These are phyloP conservation scores for Gremmenia infestans DNA, from an alignment of 2,329 filamentous ascomycete genomes.

Conservation along the genomic window DNA sequence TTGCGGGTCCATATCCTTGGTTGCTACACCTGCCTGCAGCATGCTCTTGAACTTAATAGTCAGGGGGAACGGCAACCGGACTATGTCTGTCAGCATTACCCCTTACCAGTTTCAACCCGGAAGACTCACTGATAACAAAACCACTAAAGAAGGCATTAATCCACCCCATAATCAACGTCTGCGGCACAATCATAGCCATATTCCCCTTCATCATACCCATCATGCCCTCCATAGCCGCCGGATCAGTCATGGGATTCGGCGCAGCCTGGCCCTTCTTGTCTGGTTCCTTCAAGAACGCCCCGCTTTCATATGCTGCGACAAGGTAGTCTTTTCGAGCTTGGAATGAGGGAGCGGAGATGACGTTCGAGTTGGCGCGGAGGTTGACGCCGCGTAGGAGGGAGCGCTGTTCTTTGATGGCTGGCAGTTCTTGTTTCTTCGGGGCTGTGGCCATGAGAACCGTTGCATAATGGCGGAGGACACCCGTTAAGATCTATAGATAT, in stretches of 20 bases:
- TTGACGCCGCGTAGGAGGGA: constrained; percentile 78
- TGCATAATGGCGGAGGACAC: constrained; percentile 92
- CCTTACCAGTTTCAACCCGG: not conserved
- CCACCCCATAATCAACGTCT: constrained; percentile 99
- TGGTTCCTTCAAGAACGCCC: constrained; percentile 84
- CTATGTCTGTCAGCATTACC: constrained; percentile 37
- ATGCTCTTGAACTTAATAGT: constrained; percentile 99
- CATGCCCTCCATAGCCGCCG: constrained; percentile 97
- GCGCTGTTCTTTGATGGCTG: constrained; percentile 79
- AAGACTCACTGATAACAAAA: constrained; percentile 82
- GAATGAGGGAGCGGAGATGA: constrained; percentile 74
- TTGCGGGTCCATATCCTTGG: constrained; percentile 89
- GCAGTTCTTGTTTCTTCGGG: constrained; percentile 75
- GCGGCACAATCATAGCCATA: constrained; percentile 99
- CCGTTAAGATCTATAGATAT: constrained; percentile 68
- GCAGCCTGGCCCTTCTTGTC: constrained; percentile 80
- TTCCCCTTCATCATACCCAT: constrained; percentile 99
- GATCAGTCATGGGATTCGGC: constrained; percentile 91
- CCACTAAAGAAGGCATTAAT: constrained; percentile 99
- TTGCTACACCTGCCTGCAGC: constrained; percentile 95
- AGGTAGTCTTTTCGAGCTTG: constrained; percentile 75
- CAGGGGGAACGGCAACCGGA: constrained; percentile 95
- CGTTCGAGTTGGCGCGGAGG: constrained; percentile 76
- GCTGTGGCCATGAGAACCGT: constrained; percentile 81
- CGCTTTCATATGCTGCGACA: constrained; percentile 77